Base-by-base conservation (phyloP, 2,329 filamentous ascomycete genomes). In the Penicillium thymicola region DNA sequence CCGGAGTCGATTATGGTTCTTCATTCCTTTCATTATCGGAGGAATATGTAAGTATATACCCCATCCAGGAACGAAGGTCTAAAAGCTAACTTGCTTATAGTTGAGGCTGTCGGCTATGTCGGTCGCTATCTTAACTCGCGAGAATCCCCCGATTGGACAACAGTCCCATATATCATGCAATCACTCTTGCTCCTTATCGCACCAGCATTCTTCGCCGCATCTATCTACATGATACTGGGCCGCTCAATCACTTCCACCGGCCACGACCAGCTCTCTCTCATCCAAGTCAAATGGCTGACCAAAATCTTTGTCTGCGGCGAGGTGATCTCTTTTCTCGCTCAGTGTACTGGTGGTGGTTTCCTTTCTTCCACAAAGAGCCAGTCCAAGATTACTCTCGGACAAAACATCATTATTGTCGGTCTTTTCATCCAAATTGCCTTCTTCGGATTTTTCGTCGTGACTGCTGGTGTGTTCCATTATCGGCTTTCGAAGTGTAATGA, bases 231-330 rank as follows among this genome's bases (percentile, higher is more conserved):
- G 67, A 67, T 73, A 8, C 75, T 81, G 41, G 76, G 73, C 36
- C 73, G 79, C n/a, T 16, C 28, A 13, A 75, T 81, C 14, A 74
- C 79, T 13, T 64, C 68, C 4, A 66, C 77, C 4, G 74, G 69
- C 25, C 78, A 79, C 47, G 65, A 72, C 11, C 69, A 69, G 3
- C 68, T 77, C 4, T 70, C 78, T 27, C 2, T 41, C 70, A 75
- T 80, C 48, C 72, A 72, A 5, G 67, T 74, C 3, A 69, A 68
- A 6, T 79, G 73, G 70, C 68, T 81, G 30, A 81, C 79, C 0
- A 75, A 76, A 23, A 75, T 76, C 4, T 81, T 81, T 59, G 79
- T 81, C 42, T 59, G 65, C 5, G 77, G 79, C 44, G 79, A 82
- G 58, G 70, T 81, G 9, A 61, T 80, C 23, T 76, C 73, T 2